A percentile compares a stretch with the other conserved stretches of the same genome.
These are phyloP conservation scores for Cytidiella melzeri DNA, from an alignment of 768 basidiomycete genomes.

Conservation along the genomic window DNA sequence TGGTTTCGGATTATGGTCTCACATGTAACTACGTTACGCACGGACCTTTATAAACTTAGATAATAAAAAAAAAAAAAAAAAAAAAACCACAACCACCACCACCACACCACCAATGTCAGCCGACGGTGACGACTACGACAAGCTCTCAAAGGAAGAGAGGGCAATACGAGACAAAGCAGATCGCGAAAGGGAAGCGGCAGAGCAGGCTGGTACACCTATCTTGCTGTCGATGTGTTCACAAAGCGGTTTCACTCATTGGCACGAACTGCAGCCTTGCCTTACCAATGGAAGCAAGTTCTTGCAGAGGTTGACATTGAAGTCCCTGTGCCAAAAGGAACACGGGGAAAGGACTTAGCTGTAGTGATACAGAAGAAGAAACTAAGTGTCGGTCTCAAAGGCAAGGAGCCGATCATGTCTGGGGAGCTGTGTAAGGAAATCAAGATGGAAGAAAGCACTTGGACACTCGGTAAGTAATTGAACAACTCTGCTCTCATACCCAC, in stretches of 20 bases:
- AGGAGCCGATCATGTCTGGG: constrained; percentile 82
- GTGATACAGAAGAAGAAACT: constrained; percentile 78
- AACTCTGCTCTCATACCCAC: constrained; percentile 2
- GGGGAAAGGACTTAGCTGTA: constrained; percentile 69
- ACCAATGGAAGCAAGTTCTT: constrained; percentile 87
- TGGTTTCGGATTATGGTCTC: too few species aligned
- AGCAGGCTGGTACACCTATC: constrained; percentile 74
- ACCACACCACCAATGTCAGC: constrained; percentile 26
- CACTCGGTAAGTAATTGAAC: constrained; percentile 55
- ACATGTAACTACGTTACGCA: too few species aligned
- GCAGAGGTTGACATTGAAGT: constrained; percentile 79
- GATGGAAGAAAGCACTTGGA: constrained; percentile 97
- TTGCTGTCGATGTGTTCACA: constrained; percentile 17
- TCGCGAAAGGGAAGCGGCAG: constrained; percentile 60
- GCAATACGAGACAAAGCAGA: constrained; percentile 65
- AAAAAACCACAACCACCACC: too few species aligned
- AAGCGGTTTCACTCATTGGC: constrained; percentile 4
- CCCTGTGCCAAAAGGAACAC: constrained; percentile 83
- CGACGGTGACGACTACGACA: constrained; percentile 59
- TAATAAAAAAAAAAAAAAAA: too few species aligned
- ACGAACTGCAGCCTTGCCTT: constrained; percentile 65
- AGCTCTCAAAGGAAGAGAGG: constrained; percentile 69
- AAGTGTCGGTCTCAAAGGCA: constrained; percentile 77
- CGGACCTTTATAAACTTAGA: too few species aligned
- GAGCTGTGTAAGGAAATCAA: constrained; percentile 92